Percentiles rank a stretch among this genome's conserved stretches.
phyloP scores from a whole-genome alignment of 2,329 filamentous ascomycete species.

The Escovopsis sp. region DNA sequence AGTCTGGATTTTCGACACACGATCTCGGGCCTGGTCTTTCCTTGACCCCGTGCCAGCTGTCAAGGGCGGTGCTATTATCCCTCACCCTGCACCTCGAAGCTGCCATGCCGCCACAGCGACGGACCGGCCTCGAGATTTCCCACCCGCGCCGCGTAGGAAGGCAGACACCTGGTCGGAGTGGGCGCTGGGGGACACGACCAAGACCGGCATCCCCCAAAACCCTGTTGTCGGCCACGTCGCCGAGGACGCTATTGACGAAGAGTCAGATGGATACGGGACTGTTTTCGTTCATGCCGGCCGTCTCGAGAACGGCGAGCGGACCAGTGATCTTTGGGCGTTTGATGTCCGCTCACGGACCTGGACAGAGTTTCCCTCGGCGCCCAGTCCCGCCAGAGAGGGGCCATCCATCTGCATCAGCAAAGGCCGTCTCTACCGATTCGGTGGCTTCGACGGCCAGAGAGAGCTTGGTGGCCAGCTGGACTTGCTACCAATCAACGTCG shows the following conservation, averaged over 20 bases:
- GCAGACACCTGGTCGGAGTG: conserved; percentile 37
- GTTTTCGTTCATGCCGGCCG: conserved; percentile 68
- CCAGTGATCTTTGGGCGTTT: conserved; percentile 64
- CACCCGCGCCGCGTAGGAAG: conserved; percentile 17
- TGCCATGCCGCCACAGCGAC: conserved; percentile 50
- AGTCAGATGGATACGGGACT: conserved; percentile 46
- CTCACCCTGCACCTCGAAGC: conserved; percentile 48
- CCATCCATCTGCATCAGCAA: conserved; percentile 48
- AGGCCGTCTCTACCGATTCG: conserved; percentile 59
- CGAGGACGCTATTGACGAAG: conserved; percentile 42
- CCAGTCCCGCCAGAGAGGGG: conserved; percentile 50
- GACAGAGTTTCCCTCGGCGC: conserved; percentile 52
- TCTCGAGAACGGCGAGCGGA: conserved; percentile 43
- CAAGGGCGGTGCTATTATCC: conserved; percentile 24
- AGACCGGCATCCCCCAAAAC: conserved; percentile 41
- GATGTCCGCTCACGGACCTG: conserved; percentile 48
- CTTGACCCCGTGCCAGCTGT: conserved; percentile 39
- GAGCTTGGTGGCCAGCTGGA: conserved; percentile 62
- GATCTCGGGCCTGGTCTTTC: conserved; percentile 45
- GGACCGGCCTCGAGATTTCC: conserved; percentile 39
- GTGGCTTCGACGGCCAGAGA: conserved; percentile 56
- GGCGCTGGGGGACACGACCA: conserved; percentile 37
- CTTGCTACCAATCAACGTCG: conserved; percentile 42
- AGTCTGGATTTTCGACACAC: conserved; percentile 62
- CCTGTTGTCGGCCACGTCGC: conserved; percentile 43